A percentile compares a stretch with the other conserved stretches of the same genome.
Evolutionary conservation across 257 asterid species (phyloP).

Genomic region (Thymus mandschuricus): DNA sequence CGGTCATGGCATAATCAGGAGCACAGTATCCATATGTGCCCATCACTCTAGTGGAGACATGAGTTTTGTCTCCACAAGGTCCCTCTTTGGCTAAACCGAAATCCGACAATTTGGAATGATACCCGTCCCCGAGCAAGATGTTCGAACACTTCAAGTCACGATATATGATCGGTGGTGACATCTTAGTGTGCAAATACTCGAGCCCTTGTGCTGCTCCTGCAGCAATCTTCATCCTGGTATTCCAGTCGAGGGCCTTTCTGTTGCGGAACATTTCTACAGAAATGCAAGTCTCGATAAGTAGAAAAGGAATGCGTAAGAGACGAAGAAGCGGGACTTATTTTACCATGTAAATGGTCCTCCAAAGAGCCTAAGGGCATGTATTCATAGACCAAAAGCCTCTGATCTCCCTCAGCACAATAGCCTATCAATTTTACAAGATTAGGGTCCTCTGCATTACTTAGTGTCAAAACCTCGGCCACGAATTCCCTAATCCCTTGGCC

Average conservation of each 20-base stretch:
- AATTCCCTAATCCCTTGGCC: constrained; percentile 57
- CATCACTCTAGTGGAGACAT: constrained; percentile 57
- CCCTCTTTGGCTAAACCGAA: constrained; percentile 57
- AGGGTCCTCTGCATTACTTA: constrained; percentile 48
- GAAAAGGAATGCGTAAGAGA: not conserved
- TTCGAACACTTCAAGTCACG: constrained; percentile 60
- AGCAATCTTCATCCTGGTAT: constrained; percentile 48
- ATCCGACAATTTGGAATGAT: constrained; percentile 47
- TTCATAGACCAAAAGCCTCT: constrained; percentile 55
- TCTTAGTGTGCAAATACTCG: constrained; percentile 51
- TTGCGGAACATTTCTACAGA: constrained; percentile 28
- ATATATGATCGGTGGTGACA: constrained; percentile 52
- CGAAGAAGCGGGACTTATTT: not conserved
- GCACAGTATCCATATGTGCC: constrained; percentile 60
- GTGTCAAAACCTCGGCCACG: constrained; percentile 45
- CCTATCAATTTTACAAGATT: constrained; percentile 59
- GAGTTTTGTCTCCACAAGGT: constrained; percentile 45
- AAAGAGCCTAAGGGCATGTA: constrained; percentile 56
- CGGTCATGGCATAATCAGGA: constrained; percentile 55
- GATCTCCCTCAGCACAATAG: constrained; percentile 54
- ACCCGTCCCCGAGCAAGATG: constrained; percentile 50
- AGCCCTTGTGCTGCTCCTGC: constrained; percentile 58
- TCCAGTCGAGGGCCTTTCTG: constrained; percentile 42
- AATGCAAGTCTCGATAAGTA: not conserved
- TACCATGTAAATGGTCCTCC: constrained; percentile 57